phyloP scores from a whole-genome alignment of 139 green algal genomes.

The Asterochloris erici region DNA sequence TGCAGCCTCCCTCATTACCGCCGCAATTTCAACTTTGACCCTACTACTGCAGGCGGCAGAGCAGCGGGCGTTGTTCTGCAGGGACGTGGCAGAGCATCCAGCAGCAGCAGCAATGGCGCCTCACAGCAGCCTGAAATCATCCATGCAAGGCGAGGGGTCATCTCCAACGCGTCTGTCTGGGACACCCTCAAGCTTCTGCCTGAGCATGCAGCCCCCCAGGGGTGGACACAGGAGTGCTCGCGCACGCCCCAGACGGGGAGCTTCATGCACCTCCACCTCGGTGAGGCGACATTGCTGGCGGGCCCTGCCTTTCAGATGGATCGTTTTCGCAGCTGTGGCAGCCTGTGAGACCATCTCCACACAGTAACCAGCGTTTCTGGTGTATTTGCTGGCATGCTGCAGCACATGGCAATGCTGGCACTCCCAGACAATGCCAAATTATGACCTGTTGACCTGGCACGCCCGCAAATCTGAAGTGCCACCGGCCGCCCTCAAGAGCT shows the following conservation, averaged over 20 bases:
- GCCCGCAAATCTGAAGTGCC: no score
- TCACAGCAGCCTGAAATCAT: conserved; percentile 38
- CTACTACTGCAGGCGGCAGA: conserved; percentile 41
- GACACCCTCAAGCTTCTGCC: conserved; percentile 71
- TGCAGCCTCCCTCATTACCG: no score
- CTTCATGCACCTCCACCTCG: conserved; percentile 90
- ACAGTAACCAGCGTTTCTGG: no score
- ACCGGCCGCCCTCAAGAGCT: not conserved
- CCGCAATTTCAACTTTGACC: not conserved
- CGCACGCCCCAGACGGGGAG: conserved; percentile 46
- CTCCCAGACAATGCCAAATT: no score
- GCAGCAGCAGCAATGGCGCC: not conserved
- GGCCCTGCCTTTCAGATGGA: no score
- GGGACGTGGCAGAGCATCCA: not conserved
- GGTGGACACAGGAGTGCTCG: conserved; percentile 33
- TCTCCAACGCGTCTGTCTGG: conserved; percentile 86
- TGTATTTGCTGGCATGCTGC: no score
- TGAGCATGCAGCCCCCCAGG: not conserved
- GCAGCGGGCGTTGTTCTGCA: conserved; percentile 58
- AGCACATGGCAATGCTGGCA: no score
- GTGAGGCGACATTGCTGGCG: conserved; percentile 25
- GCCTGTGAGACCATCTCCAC: no score
- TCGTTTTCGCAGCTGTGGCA: no score
- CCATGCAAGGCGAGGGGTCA: conserved; percentile 61
- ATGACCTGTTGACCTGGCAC: no score